phyloP scores from a whole-genome alignment of 306 rosid genomes.

The Fragaria ananassa region DNA sequence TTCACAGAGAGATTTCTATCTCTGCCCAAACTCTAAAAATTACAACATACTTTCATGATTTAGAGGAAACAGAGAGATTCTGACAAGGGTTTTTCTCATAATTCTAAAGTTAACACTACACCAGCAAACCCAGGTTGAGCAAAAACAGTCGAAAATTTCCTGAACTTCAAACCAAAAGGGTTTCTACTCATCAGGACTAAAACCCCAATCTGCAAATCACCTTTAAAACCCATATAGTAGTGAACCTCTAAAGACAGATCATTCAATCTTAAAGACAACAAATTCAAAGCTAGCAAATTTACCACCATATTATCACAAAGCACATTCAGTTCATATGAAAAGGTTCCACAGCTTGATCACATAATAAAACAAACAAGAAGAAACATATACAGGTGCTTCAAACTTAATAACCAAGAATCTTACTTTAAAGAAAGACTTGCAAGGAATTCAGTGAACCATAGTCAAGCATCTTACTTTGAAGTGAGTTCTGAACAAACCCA shows the following conservation, averaged over 20 bases:
- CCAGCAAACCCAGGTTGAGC: not conserved
- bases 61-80: not conserved
- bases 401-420: constrained; percentile 15
- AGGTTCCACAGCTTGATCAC: not conserved
- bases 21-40: not conserved
- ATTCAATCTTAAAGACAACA: constrained; percentile 9
- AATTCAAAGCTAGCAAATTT: constrained; percentile 16
- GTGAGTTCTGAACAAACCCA: not conserved
- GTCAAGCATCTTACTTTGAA: not conserved
- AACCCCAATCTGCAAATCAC: constrained; percentile 4
- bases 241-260: not conserved
- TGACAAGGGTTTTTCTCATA: not conserved
- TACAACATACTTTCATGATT: constrained; percentile 1
- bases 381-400: constrained; percentile 10
- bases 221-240: constrained; percentile 15
- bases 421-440: constrained; percentile 21
- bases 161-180: constrained; percentile 21
- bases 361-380: constrained; percentile 11
- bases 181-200: constrained; percentile 2
- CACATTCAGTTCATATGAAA: constrained; percentile 7
- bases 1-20: not conserved
- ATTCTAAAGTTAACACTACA: not conserved
- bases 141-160: not conserved
- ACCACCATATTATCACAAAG: constrained; percentile 9
- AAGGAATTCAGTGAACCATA: constrained; percentile 10